These are phyloP conservation scores for Trichoderma parareesei DNA, from an alignment of 495 filamentous ascomycete genomes.

Conservation along the genomic window DNA sequence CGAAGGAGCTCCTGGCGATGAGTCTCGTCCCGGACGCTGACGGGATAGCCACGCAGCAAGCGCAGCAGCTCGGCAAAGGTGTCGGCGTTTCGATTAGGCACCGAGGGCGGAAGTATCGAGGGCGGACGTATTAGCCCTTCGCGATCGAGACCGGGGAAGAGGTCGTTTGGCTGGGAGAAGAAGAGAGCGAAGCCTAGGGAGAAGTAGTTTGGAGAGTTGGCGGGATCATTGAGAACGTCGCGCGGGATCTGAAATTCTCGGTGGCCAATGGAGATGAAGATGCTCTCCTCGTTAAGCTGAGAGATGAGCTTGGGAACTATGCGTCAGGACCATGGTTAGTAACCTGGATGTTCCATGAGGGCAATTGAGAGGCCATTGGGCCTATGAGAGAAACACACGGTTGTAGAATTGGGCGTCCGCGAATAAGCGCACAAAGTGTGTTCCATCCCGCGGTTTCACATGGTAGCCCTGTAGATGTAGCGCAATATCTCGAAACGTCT, in stretches of 20 bases:
- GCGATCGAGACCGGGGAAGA: conserved; percentile 80
- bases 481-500: conserved; percentile 81
- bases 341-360: not conserved
- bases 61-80: conserved; percentile 80
- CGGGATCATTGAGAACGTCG: conserved; percentile 75
- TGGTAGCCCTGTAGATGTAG: conserved; percentile 93
- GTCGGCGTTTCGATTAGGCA: conserved; percentile 72
- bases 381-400: conserved; percentile 37
- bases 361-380: not conserved
- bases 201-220: conserved; percentile 94
- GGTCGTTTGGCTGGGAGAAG: conserved; percentile 68
- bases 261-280: conserved; percentile 83
- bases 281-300: conserved; percentile 88
- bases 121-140: conserved; percentile 81
- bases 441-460: conserved; percentile 69
- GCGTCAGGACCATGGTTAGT: conserved; percentile 18
- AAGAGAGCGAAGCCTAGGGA: conserved; percentile 85
- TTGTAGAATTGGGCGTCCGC: conserved; percentile 95
- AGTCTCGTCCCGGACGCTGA: conserved; percentile 65
- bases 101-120: conserved; percentile 70
- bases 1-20: conserved; percentile 74
- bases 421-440: conserved; percentile 85
- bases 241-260: conserved; percentile 82
- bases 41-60: conserved; percentile 76
- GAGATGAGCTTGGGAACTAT: conserved; percentile 80